Evolutionary conservation across 2,329 filamentous ascomycete species (phyloP), one percentile per base, ranked within the genome.

Genomic region (Epichloe hybrida): DNA sequence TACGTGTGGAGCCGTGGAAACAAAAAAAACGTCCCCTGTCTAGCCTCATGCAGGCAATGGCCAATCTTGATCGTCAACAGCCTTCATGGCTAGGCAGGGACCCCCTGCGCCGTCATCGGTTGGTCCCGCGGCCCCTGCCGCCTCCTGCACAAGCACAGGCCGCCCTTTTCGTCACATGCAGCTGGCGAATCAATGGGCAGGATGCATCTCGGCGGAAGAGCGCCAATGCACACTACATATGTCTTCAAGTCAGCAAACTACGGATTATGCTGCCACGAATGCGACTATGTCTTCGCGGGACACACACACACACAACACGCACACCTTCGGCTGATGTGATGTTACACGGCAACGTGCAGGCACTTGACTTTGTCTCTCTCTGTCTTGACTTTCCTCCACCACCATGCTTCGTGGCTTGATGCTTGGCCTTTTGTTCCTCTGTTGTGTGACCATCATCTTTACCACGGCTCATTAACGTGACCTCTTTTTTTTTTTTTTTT

Each of bases 121-220:
- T 69, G 68, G 68, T 69, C 68, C 72, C 69, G 68, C 67, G 65
- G 67, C 64, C 66, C 69, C 69, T 67, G 63, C 64, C 61, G 64
- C 61, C 61, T 63, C 62, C 65, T 73, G 70, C 70, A 72, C 66
- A 63, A 66, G 65, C 62, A 2, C 23, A 23, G 2, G 23, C 62
- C 63, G 65, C 59, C 55, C 56, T 23, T 62, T 56, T 70, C 66
- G 66, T 74, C 72, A 74, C 72, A 72, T 53, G 52, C 51, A 50
- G 67, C 49, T 40, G 52, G 35, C 54, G 51, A 56, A 55, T 56
- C 55, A 56, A 11, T 20, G 42, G 20, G 23, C 21, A 12, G 36
- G 17, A 15, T 5, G 34, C 48, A 35, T 40, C 31, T 49, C n/a
- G 36, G 27, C 46, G 37, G 43, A n/a, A 48, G 11, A 42, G 15